These are phyloP conservation scores for Peronosclerospora sorghi DNA, from an alignment of 352 stramenopile genomes.

Conservation along the genomic window DNA sequence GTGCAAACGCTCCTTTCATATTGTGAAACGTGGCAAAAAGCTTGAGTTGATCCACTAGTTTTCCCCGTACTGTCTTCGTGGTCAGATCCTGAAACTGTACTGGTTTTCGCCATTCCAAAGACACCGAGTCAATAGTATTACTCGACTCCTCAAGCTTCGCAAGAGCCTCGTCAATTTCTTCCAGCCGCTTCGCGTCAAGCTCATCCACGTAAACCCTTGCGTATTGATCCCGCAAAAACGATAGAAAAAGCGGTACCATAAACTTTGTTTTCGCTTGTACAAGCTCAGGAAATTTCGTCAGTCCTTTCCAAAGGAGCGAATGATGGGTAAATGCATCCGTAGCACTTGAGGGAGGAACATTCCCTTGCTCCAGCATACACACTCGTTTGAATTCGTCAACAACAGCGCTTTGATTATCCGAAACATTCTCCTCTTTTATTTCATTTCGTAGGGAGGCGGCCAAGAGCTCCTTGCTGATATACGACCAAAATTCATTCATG, in stretches of 20 bases:
- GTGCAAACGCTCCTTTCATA: conserved; percentile 78
- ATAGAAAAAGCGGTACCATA: conserved; percentile 75
- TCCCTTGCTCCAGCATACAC: conserved; percentile 44
- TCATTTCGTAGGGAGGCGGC: conserved; percentile 37
- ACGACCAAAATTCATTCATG: conserved; percentile 58
- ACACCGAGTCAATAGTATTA: conserved; percentile 2
- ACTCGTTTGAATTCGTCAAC: conserved; percentile 33
- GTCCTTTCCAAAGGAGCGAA: conserved; percentile 66
- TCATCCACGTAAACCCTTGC: conserved; percentile 63
- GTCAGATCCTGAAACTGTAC: conserved; percentile 34
- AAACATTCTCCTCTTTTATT: conserved; percentile 3
- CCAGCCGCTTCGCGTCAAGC: conserved; percentile 27
- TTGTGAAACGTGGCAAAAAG: conserved; percentile 78
- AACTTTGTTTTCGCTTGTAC: conserved; percentile 82
- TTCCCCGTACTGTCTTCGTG: conserved; percentile 66
- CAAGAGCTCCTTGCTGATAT: conserved; percentile 39
- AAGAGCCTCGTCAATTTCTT: conserved; percentile 39
- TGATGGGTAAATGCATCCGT: conserved; percentile 72
- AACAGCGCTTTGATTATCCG: conserved; percentile 8
- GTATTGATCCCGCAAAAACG: conserved; percentile 80
- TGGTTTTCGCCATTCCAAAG: conserved; percentile 20
- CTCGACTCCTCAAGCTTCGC: conserved; percentile 24
- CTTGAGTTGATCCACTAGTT: conserved; percentile 73
- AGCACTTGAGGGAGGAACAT: conserved; percentile 28
- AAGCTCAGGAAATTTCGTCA: conserved; percentile 60